Evolutionary conservation across 2,329 filamentous ascomycete genomes (phyloP), one percentile per base, ranked within the genome.

Genomic region (Fusarium nelsonii): DNA sequence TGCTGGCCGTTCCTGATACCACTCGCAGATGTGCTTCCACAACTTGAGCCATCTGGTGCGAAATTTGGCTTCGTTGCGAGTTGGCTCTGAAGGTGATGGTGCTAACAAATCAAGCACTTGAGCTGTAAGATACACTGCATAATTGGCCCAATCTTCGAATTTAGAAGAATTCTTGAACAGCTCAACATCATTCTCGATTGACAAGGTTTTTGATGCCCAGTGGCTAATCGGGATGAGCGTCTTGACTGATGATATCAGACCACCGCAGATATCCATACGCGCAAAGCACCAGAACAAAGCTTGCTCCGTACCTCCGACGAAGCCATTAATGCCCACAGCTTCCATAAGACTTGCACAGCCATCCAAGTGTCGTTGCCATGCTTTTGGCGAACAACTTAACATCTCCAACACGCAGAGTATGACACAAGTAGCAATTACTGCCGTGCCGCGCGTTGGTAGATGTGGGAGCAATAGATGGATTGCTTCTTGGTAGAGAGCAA

Each of bases 251-350:
- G 83, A 84, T 9, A 86, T 85, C 8, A 86, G 77, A 0, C 83
- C 84, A n/a, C 84, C 84, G 55, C 83, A 85, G 26, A 86, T 81
- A 66, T 86, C 83, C 84, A 87, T 86, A 9, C 84, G 79, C 0
- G 83, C 84, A 73, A 85, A 86, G 57, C 83, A 85, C 84, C 84
- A 87, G 60, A 86, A 87, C 0, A 87, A 73, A 3, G 84, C 84
- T 68, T 85, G 81, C 16, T 84, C 79, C 4, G 84, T 77, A 4
- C 83, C 83, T 0, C 83, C 83, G 0, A 81, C 81, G 61, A 85
- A 84, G 0, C 84, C 84, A 64, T 85, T 82, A 40, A 86, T 84
- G 1, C 81, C 83, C 4, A 83, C 81, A 0, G 84, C 81, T 65
- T 84, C 80, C 65, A 86, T 82, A 0, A 86, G 74, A 51, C 80